phyloP scores from a whole-genome alignment of 2,329 filamentous ascomycete genomes.

The Microdochium paspali region DNA sequence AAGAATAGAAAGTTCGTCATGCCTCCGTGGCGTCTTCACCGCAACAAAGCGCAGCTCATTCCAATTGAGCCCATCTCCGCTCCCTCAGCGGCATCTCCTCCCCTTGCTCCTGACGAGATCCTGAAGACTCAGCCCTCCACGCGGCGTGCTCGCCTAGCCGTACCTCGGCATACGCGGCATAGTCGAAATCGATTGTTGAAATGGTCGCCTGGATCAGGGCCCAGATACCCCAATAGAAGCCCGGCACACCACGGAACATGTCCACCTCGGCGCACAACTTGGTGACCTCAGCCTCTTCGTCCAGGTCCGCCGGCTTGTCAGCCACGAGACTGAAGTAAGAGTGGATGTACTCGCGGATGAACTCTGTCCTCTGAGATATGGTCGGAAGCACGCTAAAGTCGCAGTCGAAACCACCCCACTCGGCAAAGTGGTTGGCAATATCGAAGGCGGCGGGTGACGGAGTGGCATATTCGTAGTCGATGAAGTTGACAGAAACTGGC shows the following conservation, averaged over 20 bases:
- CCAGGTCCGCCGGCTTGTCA: conserved; percentile 26
- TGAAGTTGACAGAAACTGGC: conserved; percentile 62
- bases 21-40: background rate
- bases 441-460: conserved; percentile 94
- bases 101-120: conserved; percentile 42
- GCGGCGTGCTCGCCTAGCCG: conserved; percentile 87
- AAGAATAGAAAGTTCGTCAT: background rate
- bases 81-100: conserved; percentile 55
- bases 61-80: conserved; percentile 61
- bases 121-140: conserved; percentile 70
- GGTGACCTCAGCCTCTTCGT: conserved; percentile 53
- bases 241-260: conserved; percentile 77
- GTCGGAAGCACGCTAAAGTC: conserved; percentile 80
- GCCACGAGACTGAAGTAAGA: conserved; percentile 55
- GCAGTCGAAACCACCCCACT: conserved; percentile 97
- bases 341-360: conserved; percentile 74
- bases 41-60: conserved; percentile 12
- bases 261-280: conserved; percentile 76
- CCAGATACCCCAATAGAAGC: conserved; percentile 92
- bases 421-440: conserved; percentile 94
- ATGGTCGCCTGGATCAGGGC: conserved; percentile 90
- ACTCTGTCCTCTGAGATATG: conserved; percentile 63
- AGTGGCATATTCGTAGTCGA: conserved; percentile 97
- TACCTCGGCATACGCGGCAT: conserved; percentile 80
- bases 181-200: conserved; percentile 94